Percentiles rank a stretch among this genome's conserved stretches.
phyloP scores from a whole-genome alignment of 2,329 filamentous ascomycete species.

The Tolypocladium amazonense region DNA sequence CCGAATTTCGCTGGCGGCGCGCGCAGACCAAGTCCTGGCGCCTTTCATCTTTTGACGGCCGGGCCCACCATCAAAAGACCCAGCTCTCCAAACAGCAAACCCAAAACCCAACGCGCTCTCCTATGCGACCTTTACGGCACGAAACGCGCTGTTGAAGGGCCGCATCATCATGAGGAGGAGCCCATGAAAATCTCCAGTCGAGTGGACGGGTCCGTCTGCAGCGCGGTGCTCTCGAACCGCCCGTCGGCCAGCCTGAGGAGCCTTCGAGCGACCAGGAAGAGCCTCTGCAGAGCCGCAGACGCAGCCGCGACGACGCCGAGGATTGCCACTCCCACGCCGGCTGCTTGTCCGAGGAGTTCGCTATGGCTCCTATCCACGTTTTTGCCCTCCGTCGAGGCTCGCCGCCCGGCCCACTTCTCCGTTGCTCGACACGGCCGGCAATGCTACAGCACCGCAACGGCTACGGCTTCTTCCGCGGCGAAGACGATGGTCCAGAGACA shows the following conservation, averaged over 20 bases:
- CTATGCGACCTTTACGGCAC: neutral
- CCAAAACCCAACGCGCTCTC: neutral
- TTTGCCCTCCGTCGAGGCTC: constrained; percentile 13
- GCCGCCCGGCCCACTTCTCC: constrained; percentile 3
- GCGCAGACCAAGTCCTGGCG: neutral
- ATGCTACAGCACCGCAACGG: constrained; percentile 16
- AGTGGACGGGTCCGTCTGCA: constrained; percentile 50
- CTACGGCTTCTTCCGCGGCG: constrained; percentile 8
- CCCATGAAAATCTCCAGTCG: constrained; percentile 50
- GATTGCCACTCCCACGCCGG: constrained; percentile 2
- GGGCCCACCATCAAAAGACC: neutral
- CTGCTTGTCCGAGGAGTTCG: constrained; percentile 21
- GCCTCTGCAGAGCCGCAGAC: constrained; percentile 12
- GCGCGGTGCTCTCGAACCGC: constrained; percentile 40
- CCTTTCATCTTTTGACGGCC: neutral
- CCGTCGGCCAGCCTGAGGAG: constrained; percentile 20
- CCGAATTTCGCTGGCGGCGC: constrained; percentile 3
- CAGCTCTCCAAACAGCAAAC: neutral
- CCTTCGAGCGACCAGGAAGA: constrained; percentile 11
- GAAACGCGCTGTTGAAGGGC: neutral
- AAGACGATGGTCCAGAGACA: constrained; percentile 4
- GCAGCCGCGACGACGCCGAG: constrained; percentile 7
- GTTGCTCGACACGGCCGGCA: constrained; percentile 10
- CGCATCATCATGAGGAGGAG: constrained; percentile 36
- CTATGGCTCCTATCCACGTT: constrained; percentile 33